Conservation (phyloP, 441 rosid species). For the Bruguiera hainesii region DNA sequence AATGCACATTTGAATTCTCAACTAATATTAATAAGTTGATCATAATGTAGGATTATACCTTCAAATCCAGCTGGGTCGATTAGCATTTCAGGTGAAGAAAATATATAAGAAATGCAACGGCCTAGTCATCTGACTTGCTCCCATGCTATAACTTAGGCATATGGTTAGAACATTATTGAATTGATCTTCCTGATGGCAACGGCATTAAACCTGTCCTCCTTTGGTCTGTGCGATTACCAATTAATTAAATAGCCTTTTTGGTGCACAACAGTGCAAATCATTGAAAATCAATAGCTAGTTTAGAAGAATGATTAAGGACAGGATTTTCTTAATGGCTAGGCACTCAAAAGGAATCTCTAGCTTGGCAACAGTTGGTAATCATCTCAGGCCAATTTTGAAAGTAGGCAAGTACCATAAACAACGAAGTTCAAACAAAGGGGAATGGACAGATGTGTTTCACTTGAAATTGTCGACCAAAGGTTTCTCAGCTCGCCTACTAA, state of each 20-base stretch:
- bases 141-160: too few relatives aligned
- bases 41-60: not conserved
- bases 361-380: constrained; percentile 21
- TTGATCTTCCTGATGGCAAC: not conserved
- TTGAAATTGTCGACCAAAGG: constrained; percentile 32
- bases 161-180: not conserved
- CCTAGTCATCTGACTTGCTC: not conserved
- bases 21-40: not conserved
- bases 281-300: not conserved
- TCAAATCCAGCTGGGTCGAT: not conserved
- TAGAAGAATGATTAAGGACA: not conserved
- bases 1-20: not conserved
- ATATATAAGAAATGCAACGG: not conserved
- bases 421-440: not conserved
- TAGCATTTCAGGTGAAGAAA: not conserved
- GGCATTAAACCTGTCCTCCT: too few relatives aligned
- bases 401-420: constrained; percentile 10
- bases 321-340: constrained; percentile 5
- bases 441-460: constrained; percentile 35
- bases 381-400: constrained; percentile 22
- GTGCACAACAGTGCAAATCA: not conserved
- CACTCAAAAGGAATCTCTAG: constrained; percentile 21
- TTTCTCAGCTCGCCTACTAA: constrained; percentile 12
- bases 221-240: too few relatives aligned
- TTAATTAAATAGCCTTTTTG: not conserved